Evolutionary conservation across 139 green algal genomes (phyloP), one percentile per base, ranked within the genome.

Genomic region (Haematococcus lacustris): DNA sequence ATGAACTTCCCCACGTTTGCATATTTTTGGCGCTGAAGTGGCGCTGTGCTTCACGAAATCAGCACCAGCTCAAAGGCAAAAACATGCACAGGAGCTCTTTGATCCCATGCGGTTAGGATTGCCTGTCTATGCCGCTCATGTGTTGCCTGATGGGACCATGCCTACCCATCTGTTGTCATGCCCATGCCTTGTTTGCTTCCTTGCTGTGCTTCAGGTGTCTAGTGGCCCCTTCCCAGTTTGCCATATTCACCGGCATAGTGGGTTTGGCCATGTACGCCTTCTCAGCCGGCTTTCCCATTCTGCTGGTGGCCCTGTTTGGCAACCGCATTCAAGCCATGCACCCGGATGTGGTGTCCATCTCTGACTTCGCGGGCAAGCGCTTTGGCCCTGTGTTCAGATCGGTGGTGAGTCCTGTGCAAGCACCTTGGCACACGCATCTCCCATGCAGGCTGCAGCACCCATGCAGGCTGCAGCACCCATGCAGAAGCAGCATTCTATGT

Each of bases 201-300:
- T 63, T 26, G 4, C 25, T 63, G 17, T 30, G n/a, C 25, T 63
- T 26, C 53, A 63, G 89, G 90, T 85, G 84, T 21, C 81, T 94
- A n/a, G 76, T 60, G 79, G 88, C 75, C 69, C 85, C 50, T 51
- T 69, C 66, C 51, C 50, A 68, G 57, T 91, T 81, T 40, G 77
- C 73, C 3, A 61, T 71, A 0, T 85, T 68, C 37, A 78, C 88
- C 9, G 90, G 90, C 67, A 86, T 89, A 26, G 61, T 93, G 1
- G 90, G 90, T 5, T 38, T 90, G n/a, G 53, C 81, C 2, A 72
- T 89, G 33, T 95, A 95, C 38, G 85, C 90, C 1, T 13, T 95
- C 1, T 64, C 85, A 2, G 79, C 83, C 0, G 90, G 90, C 59
- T 65, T 94, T 1, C 90, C 90, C 13, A 75, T 95, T n/a, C 70